Evolutionary conservation across 2,329 filamentous ascomycete species (phyloP).

Genomic region (Venturia oleaginea): DNA sequence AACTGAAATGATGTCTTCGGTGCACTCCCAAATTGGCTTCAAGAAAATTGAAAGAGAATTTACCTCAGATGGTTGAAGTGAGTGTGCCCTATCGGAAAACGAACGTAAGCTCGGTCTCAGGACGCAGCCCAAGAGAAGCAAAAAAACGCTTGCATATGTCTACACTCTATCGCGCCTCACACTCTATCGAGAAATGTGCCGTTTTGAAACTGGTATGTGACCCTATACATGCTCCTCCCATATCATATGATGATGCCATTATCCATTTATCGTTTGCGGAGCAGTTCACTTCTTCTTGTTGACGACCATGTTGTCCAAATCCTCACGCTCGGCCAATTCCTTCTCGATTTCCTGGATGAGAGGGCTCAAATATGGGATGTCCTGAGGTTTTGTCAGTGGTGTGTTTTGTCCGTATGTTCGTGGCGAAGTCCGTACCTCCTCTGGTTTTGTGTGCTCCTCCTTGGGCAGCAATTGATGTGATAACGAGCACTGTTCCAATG

Average conservation of each 20-base stretch:
- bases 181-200: background rate
- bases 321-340: conserved; percentile 57
- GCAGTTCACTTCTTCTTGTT: conserved; percentile 20
- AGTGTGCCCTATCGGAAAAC: background rate
- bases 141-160: conserved; percentile 8
- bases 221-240: conserved; percentile 7
- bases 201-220: conserved; percentile 7
- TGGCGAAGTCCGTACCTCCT: conserved; percentile 43
- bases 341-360: conserved; percentile 62
- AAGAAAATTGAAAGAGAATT: too few relatives aligned
- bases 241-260: background rate
- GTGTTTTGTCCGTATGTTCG: background rate
- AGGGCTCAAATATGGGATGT: conserved; percentile 55
- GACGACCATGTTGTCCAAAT: conserved; percentile 58
- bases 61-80: too few relatives aligned
- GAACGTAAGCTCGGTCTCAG: background rate
- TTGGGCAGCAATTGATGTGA: conserved; percentile 56
- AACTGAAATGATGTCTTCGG: too few relatives aligned
- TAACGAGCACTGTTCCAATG: conserved; percentile 48
- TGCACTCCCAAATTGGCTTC: too few relatives aligned
- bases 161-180: conserved; percentile 6
- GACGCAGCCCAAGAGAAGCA: background rate
- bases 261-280: background rate
- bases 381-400: conserved; percentile 38
- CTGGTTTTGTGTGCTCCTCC: conserved; percentile 57